Percentiles rank a stretch among this genome's conserved stretches.
phyloP scores from a whole-genome alignment of 2,329 filamentous ascomycete genomes.

The Colletotrichum viniferum region DNA sequence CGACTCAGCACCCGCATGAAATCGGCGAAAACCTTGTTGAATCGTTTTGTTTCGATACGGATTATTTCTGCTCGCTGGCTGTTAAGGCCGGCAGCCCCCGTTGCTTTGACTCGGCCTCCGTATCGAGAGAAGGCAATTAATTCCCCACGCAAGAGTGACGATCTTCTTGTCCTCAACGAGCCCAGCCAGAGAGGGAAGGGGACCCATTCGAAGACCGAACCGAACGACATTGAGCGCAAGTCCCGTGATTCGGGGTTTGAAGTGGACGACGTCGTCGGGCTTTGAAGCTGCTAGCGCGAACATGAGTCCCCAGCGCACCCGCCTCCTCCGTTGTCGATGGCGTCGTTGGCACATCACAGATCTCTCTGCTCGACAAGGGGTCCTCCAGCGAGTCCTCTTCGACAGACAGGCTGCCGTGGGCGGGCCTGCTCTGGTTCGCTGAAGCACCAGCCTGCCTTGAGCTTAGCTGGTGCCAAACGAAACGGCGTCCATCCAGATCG shows the following conservation, averaged over 20 bases:
- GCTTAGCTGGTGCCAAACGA: slow-evolving; percentile 5
- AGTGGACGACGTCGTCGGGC: neutral
- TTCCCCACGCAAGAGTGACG: neutral
- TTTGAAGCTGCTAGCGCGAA: slow-evolving; percentile 8
- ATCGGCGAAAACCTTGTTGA: neutral
- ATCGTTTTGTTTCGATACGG: slow-evolving; percentile 13
- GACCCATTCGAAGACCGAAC: neutral
- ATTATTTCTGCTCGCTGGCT: neutral
- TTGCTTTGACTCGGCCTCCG: neutral
- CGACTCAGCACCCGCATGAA: slow-evolving; percentile 12
- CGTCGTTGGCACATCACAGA: neutral
- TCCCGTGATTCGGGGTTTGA: slow-evolving; percentile 14
- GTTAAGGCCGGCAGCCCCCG: neutral
- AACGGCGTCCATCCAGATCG: slow-evolving; percentile 19
- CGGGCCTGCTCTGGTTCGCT: neutral
- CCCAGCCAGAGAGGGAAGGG: neutral
- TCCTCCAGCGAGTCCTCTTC: neutral
- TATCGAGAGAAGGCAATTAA: neutral
- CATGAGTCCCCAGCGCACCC: neutral
- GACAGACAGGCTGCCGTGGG: neutral
- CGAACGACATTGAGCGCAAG: neutral
- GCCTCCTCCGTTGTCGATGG: slow-evolving; percentile 8
- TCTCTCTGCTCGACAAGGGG: neutral
- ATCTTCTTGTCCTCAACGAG: neutral
- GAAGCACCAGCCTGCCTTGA: neutral